Conservation (phyloP, 108 stramenopile species). For the Asterionellopsis glacialis region DNA sequence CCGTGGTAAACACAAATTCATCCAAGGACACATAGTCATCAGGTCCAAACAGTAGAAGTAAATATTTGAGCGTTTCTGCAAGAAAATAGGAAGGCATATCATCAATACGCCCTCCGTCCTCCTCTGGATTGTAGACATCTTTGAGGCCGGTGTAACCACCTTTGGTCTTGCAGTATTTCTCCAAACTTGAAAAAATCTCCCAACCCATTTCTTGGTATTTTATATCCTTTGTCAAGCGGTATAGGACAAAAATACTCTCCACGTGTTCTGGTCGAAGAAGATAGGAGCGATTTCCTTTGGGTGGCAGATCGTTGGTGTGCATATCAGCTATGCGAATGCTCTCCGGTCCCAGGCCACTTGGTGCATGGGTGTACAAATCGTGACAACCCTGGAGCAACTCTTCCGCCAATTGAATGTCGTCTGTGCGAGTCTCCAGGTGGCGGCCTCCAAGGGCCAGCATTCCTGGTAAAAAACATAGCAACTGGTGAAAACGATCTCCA, state of each 20-base stretch:
- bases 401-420: slow-evolving; percentile 13
- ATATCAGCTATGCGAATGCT: neutral
- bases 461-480: slow-evolving; percentile 71
- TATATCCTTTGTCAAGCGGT: slow-evolving; percentile 40
- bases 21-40: slow-evolving; percentile 18
- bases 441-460: slow-evolving; percentile 44
- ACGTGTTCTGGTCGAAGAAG: slow-evolving; percentile 47
- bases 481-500: slow-evolving; percentile 50
- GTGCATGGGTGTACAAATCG: slow-evolving; percentile 1
- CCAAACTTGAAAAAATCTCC: slow-evolving; percentile 50
- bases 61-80: slow-evolving; percentile 89
- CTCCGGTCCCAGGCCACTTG: slow-evolving; percentile 19
- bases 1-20: slow-evolving; percentile 62
- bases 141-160: slow-evolving; percentile 39
- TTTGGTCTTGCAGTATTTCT: slow-evolving; percentile 36
- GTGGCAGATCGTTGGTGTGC: neutral
- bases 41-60: slow-evolving; percentile 15
- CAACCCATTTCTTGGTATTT: slow-evolving; percentile 49
- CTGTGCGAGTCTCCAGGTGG: neutral
- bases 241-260: slow-evolving; percentile 44
- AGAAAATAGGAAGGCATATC: slow-evolving; percentile 88
- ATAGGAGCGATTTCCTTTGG: slow-evolving; percentile 7
- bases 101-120: slow-evolving; percentile 21
- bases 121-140: slow-evolving; percentile 28
- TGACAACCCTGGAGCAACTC: slow-evolving; percentile 22